Evolutionary conservation across 2,329 filamentous ascomycete genomes (phyloP).

Genomic region (Macrophomina phaseolina): DNA sequence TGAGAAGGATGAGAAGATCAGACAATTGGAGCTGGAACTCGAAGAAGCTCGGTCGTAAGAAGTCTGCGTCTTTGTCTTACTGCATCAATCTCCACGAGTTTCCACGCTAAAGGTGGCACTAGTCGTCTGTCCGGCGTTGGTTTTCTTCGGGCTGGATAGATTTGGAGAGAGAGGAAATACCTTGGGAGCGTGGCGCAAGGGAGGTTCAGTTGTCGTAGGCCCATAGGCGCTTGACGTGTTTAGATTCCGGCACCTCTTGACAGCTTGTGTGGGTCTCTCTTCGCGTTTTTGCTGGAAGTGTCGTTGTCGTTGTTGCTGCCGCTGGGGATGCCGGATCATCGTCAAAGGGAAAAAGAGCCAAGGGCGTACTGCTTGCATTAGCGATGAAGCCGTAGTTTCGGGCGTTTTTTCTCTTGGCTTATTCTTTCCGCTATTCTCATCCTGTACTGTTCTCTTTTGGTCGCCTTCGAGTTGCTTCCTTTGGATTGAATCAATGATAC

Average conservation of each 20-base stretch:
- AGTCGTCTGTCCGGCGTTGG: slow-evolving; percentile 15
- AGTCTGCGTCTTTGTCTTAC: neutral
- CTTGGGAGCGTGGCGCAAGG: neutral
- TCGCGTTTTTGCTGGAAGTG: neutral
- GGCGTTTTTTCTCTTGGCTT: neutral
- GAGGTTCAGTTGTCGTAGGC: neutral
- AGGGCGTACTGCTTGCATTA: neutral
- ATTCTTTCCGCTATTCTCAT: neutral
- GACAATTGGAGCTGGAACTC: slow-evolving; percentile 48
- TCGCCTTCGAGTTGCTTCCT: neutral
- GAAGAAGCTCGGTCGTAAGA: slow-evolving; percentile 38
- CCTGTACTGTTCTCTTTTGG: neutral
- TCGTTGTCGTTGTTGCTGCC: neutral
- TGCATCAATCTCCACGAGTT: neutral
- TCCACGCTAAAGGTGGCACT: neutral
- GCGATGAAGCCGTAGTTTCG: slow-evolving; percentile 1
- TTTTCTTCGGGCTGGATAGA: slow-evolving; percentile 12
- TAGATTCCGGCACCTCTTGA: slow-evolving; percentile 5
- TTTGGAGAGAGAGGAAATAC: neutral
- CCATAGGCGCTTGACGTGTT: neutral
- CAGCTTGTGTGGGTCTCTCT: neutral
- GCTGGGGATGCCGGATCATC: slow-evolving; percentile 5
- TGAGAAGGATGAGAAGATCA: slow-evolving; percentile 48
- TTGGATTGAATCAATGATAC: slow-evolving; percentile 7
- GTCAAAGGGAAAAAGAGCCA: neutral